phyloP scores from a whole-genome alignment of 2,329 filamentous ascomycete species.

The Ascochyta fabae region DNA sequence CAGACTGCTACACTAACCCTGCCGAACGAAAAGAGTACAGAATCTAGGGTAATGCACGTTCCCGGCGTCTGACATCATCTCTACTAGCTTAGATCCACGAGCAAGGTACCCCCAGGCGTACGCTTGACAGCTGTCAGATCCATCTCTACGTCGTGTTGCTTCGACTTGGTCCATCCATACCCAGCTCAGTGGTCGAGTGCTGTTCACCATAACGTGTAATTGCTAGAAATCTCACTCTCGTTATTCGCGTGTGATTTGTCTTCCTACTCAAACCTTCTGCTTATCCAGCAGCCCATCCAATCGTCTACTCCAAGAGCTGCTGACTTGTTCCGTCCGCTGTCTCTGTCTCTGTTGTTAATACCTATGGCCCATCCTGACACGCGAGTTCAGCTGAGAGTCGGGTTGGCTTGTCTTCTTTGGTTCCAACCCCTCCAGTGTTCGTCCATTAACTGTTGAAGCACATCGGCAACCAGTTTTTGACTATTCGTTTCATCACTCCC shows the following conservation, averaged over 20 bases:
- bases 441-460: too few species aligned
- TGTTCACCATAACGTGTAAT: neutral
- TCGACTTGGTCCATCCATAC: neutral
- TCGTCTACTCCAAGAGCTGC: neutral
- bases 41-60: neutral
- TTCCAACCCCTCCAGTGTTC: neutral
- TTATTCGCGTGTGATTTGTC: too few species aligned
- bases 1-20: neutral
- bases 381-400: neutral
- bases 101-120: conserved; percentile 1
- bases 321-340: neutral
- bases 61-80: conserved; percentile 9
- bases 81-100: neutral
- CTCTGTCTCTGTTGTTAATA: neutral
- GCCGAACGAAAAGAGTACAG: neutral
- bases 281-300: neutral
- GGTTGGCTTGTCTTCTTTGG: too few species aligned
- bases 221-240: neutral
- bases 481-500: neutral
- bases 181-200: neutral
- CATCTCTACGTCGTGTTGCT: neutral
- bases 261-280: neutral
- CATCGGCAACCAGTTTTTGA: neutral
- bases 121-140: neutral
- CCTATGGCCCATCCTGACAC: neutral